A percentile compares a stretch with the other conserved stretches of the same genome.
Evolutionary conservation across 371 early-diverging fungal genomes (phyloP).

Genomic region (Blyttiomyces sp.): DNA sequence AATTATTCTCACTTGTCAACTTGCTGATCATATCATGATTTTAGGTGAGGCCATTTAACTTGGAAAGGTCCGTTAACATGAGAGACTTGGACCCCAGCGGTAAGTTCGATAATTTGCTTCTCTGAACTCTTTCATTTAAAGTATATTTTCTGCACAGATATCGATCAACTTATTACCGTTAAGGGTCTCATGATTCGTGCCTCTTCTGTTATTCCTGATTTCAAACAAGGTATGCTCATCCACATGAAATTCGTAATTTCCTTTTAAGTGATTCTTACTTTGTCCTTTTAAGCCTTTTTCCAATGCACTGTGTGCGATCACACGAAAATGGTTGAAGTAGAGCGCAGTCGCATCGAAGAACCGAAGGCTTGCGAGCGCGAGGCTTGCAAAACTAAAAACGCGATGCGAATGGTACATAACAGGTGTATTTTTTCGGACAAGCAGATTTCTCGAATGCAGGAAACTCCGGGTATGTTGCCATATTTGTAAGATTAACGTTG

Average conservation of each 20-base stretch:
- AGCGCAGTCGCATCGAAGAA: constrained; percentile 90
- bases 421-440: constrained; percentile 94
- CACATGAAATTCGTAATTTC: not conserved
- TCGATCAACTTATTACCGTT: constrained; percentile 95
- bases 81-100: constrained; percentile 88
- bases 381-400: constrained; percentile 74
- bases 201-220: constrained; percentile 93
- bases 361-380: constrained; percentile 86
- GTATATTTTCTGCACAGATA: constrained; percentile 55
- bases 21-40: not conserved
- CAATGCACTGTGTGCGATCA: constrained; percentile 85
- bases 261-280: not conserved
- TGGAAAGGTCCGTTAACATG: constrained; percentile 79
- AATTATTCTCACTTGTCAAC: not conserved
- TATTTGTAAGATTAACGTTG: not conserved
- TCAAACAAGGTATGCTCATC: constrained; percentile 63
- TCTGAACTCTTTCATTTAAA: not conserved
- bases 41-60: constrained; percentile 91
- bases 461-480: constrained; percentile 79
- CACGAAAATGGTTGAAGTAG: constrained; percentile 75
- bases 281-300: constrained; percentile 69
- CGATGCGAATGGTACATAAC: constrained; percentile 89
- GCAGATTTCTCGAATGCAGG: constrained; percentile 96
- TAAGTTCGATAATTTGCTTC: too few relatives aligned
- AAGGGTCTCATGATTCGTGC: constrained; percentile 95